These are phyloP conservation scores for Diddensiella santjacobensis DNA, from an alignment of 805 yeast genomes.

Conservation along the genomic window DNA sequence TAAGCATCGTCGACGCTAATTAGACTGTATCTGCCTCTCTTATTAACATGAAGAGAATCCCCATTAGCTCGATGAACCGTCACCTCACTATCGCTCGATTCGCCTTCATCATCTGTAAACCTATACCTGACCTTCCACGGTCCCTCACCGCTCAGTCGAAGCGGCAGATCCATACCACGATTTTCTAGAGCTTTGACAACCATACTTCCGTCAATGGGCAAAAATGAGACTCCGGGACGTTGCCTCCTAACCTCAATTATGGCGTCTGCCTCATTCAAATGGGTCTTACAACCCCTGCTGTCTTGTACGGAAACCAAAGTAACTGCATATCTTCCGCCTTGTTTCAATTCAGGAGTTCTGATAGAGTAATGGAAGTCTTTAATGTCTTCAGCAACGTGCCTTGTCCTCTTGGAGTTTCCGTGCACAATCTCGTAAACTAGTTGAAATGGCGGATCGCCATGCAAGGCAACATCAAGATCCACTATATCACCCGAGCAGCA, in stretches of 20 bases:
- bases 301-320: slow-evolving; percentile 66
- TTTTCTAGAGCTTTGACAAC: slow-evolving; percentile 46
- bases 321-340: slow-evolving; percentile 73
- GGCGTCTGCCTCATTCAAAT: slow-evolving; percentile 59
- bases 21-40: slow-evolving; percentile 49
- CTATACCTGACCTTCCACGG: slow-evolving; percentile 42
- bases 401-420: slow-evolving; percentile 46
- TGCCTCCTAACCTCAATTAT: slow-evolving; percentile 66
- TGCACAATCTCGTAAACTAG: slow-evolving; percentile 67
- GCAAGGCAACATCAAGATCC: slow-evolving; percentile 53
- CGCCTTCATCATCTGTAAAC: slow-evolving; percentile 14
- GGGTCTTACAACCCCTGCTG: slow-evolving; percentile 74
- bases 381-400: slow-evolving; percentile 43
- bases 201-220: slow-evolving; percentile 36
- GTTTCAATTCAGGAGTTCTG: slow-evolving; percentile 49
- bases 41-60: slow-evolving; percentile 35
- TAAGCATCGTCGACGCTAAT: slow-evolving; percentile 46
- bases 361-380: slow-evolving; percentile 39
- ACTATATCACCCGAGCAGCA: slow-evolving; percentile 48
- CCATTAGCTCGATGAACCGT: slow-evolving; percentile 21
- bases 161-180: slow-evolving; percentile 53
- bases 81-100: slow-evolving; percentile 9
- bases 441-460: slow-evolving; percentile 77
- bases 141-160: slow-evolving; percentile 54
- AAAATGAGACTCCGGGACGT: slow-evolving; percentile 56